Base-by-base conservation (phyloP, 768 basidiomycete genomes). In the Lepiota brunneoincarnata region DNA sequence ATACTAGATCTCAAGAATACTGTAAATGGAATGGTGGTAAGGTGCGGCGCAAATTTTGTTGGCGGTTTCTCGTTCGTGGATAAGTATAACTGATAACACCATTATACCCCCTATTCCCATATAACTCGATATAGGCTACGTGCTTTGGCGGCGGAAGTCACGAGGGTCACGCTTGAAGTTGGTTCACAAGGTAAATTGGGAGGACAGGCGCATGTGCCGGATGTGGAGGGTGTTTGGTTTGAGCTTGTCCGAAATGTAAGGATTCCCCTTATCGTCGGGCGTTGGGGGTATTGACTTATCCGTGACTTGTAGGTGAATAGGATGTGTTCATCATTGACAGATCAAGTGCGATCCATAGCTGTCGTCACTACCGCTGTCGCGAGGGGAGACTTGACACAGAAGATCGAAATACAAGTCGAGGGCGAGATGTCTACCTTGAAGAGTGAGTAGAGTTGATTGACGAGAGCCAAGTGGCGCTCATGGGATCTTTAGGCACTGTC, bases 221-320 rank as follows among this genome's bases (percentile, higher is more conserved):
- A 92, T 58, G 91, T 93, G 20, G 88, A 93, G 65, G 93, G 93
- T n/a, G 86, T 90, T n/a, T 90, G 89, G 89, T 81, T 84, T 58
- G 86, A 92, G 65, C 73, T 91, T 69, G 90, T 90, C 54, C 73
- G 82, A 45, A 89, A 89, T 63, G 88, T 87, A 61, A 57, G 81
- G 67, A 51, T 39, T 49, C 10, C 17, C 39, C 18, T 44, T 21
- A 52, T 28, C 6, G 28, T 42, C n/a, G 9, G 23, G 41, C 7
- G 24, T 39, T 37, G 21, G 11, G n/a, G 18, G 45, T 34, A 34
- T 21, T 20, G 42, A 0, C 31, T 57, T 10, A 51, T 54, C n/a
- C 2, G 43, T 28, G 12, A 6, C 38, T 34, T 51, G 31, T 54
- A 83, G 84, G 86, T 90, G 55, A 87, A 89, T 71, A 78, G 87